Percentiles rank a stretch among this genome's conserved stretches.
Conservation (phyloP, 2,329 filamentous ascomycete species). For the Phyllosticta citriasiana region DNA sequence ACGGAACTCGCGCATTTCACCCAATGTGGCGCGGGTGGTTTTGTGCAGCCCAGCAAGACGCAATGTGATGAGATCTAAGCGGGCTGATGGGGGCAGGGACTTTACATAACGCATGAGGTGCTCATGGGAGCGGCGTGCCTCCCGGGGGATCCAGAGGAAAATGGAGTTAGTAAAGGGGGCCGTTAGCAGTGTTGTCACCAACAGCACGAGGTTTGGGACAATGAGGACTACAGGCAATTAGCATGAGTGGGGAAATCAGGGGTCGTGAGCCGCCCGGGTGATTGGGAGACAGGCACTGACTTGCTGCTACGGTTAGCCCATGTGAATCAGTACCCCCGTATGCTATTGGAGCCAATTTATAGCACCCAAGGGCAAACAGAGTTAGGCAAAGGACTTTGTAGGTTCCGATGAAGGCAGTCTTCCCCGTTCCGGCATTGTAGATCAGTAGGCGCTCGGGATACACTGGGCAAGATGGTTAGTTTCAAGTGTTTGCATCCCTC, state of each 20-base stretch:
- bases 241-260: neutral
- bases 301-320: neutral
- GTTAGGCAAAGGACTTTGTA: slow-evolving; percentile 27
- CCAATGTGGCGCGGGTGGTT: slow-evolving; percentile 20
- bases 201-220: slow-evolving; percentile 22
- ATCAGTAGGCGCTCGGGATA: slow-evolving; percentile 24
- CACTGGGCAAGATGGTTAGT: slow-evolving; percentile 2
- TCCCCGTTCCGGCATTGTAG: slow-evolving; percentile 28
- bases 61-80: slow-evolving; percentile 26
- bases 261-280: neutral
- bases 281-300: neutral
- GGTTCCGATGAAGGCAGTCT: slow-evolving; percentile 25
- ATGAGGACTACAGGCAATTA: slow-evolving; percentile 17
- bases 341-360: slow-evolving; percentile 23
- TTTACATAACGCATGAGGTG: slow-evolving; percentile 20
- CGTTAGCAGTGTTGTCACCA: slow-evolving; percentile 24
- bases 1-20: slow-evolving; percentile 19
- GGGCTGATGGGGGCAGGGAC: slow-evolving; percentile 16
- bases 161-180: slow-evolving; percentile 27
- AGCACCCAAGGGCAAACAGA: slow-evolving; percentile 23
- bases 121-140: slow-evolving; percentile 18
- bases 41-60: slow-evolving; percentile 24
- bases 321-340: slow-evolving; percentile 18
- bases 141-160: slow-evolving; percentile 21
- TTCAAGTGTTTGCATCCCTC: neutral